Conservation (phyloP, 2,329 filamentous ascomycete genomes). For the Claviceps sp. region DNA sequence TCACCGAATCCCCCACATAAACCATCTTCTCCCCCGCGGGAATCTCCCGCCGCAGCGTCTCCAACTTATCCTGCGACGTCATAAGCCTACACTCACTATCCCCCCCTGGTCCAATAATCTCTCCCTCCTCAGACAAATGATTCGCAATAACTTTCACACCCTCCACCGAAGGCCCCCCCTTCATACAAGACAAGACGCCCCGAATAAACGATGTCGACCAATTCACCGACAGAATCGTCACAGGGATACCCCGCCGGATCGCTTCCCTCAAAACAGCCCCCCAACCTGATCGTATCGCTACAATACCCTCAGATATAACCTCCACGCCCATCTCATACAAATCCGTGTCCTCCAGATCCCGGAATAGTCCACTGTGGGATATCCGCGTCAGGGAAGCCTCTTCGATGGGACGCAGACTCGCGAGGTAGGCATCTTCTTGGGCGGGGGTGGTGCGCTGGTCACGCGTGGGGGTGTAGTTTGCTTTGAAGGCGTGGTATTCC, state of each 20-base stretch:
- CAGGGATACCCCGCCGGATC: constrained; percentile 19
- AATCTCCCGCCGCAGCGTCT: constrained; percentile 17
- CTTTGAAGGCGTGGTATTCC: constrained; percentile 26
- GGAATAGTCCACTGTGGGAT: constrained; percentile 30
- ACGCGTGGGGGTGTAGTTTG: constrained; percentile 19
- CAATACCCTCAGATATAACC: constrained; percentile 19
- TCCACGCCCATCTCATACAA: constrained; percentile 25
- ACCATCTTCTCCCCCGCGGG: constrained; percentile 16
- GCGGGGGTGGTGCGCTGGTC: constrained; percentile 19
- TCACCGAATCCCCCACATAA: constrained; percentile 47
- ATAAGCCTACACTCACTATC: constrained; percentile 13
- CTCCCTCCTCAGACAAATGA: constrained; percentile 23
- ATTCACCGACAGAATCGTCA: constrained; percentile 37
- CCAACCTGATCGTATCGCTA: constrained; percentile 28
- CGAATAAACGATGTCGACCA: constrained; percentile 35
- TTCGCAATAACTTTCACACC: constrained; percentile 29
- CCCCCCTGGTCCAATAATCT: constrained; percentile 25
- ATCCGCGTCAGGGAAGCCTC: constrained; percentile 31
- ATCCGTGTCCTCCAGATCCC: constrained; percentile 18
- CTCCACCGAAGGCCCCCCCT: too few species aligned
- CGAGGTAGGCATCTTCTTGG: constrained; percentile 30
- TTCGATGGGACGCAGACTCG: constrained; percentile 31
- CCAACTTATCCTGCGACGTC: constrained; percentile 33
- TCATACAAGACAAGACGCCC: constrained; percentile 23
- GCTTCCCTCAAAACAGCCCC: constrained; percentile 15